Percentiles rank a stretch among this genome's conserved stretches.
Evolutionary conservation across 2,329 filamentous ascomycete species (phyloP).

Genomic region (Colletotrichum spinosum): DNA sequence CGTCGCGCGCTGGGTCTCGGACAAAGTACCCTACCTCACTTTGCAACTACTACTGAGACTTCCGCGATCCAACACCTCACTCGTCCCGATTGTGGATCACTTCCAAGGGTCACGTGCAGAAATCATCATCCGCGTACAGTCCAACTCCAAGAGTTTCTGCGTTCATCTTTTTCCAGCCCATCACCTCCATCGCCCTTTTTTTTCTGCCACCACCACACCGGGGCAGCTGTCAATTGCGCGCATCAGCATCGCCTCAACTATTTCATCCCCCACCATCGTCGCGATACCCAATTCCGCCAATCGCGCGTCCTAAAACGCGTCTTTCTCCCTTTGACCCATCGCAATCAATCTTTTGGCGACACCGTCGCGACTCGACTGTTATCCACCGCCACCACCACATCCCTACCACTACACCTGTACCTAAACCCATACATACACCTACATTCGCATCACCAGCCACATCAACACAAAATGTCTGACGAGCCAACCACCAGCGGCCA

Average conservation of each 20-base stretch:
- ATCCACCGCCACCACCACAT: neutral
- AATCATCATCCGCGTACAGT: conserved; percentile 35
- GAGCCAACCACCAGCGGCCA: conserved; percentile 43
- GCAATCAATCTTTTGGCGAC: conserved; percentile 28
- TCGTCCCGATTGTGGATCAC: conserved; percentile 31
- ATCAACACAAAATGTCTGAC: conserved; percentile 51
- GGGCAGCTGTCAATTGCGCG: conserved; percentile 47
- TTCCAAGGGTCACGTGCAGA: conserved; percentile 32
- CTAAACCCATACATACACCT: conserved; percentile 22
- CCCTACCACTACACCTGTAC: too few species aligned
- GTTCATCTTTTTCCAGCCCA: conserved; percentile 37
- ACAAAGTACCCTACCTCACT: neutral
- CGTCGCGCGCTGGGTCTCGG: conserved; percentile 6
- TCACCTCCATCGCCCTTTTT: conserved; percentile 10
- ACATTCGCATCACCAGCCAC: conserved; percentile 30
- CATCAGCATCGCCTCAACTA: conserved; percentile 44
- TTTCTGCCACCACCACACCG: conserved; percentile 45
- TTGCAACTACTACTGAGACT: conserved; percentile 32
- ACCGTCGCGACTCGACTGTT: conserved; percentile 33
- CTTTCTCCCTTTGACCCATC: conserved; percentile 28
- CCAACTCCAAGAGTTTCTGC: conserved; percentile 38
- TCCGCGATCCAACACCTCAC: conserved; percentile 33
- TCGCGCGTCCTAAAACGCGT: conserved; percentile 47
- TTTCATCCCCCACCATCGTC: conserved; percentile 33
- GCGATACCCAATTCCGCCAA: conserved; percentile 31